These are phyloP conservation scores for Aspergillus fumigatus DNA, from an alignment of 2,329 filamentous ascomycete genomes.

Conservation along the genomic window DNA sequence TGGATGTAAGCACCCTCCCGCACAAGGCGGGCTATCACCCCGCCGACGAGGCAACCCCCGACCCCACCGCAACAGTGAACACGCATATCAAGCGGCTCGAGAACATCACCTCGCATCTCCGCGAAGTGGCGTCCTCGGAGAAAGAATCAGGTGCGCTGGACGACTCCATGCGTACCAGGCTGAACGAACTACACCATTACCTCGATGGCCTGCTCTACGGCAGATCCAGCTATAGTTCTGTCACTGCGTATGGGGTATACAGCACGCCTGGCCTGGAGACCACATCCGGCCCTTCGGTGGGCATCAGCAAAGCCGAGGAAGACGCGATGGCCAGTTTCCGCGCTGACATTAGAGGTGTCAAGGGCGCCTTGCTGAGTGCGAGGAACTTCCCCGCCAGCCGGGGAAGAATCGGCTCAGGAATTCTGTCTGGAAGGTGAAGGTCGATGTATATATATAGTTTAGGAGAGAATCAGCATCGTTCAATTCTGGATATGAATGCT, in stretches of 20 bases:
- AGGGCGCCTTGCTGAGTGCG: constrained; percentile 59
- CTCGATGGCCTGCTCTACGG: constrained; percentile 46
- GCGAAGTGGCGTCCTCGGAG: constrained; percentile 42
- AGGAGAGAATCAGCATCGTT: background rate
- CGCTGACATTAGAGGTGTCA: constrained; percentile 58
- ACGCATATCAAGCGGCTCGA: constrained; percentile 45
- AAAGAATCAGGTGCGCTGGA: constrained; percentile 30
- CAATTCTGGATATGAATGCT: background rate
- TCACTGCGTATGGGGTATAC: constrained; percentile 32
- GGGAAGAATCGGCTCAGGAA: constrained; percentile 21
- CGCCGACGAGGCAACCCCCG: constrained; percentile 10
- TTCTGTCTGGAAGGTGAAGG: constrained; percentile 4
- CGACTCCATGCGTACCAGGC: constrained; percentile 29
- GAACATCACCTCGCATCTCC: constrained; percentile 49
- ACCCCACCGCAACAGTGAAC: constrained; percentile 23
- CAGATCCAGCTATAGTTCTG: constrained; percentile 24
- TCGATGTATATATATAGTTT: background rate
- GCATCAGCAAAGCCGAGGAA: constrained; percentile 43
- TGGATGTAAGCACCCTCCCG: constrained; percentile 15
- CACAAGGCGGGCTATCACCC: constrained; percentile 13
- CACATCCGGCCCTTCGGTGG: constrained; percentile 14
- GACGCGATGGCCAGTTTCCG: constrained; percentile 57
- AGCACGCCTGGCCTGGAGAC: constrained; percentile 26
- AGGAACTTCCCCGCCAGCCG: constrained; percentile 52
- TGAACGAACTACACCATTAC: constrained; percentile 49